Conservation (phyloP, 768 basidiomycete genomes). For the Mrakia hoshinonis region DNA sequence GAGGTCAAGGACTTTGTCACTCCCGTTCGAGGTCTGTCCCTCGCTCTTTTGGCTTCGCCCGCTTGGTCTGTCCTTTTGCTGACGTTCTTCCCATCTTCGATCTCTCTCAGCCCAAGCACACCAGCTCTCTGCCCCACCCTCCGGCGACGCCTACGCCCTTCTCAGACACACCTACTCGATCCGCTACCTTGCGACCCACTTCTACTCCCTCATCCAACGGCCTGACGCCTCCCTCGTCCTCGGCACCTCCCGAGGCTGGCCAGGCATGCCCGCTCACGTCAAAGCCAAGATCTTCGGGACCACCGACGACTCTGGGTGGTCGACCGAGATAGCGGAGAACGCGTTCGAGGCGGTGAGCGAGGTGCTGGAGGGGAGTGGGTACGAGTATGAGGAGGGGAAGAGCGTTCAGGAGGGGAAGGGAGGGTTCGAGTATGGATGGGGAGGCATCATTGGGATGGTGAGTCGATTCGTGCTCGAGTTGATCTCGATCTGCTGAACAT, state of each 20-base stretch:
- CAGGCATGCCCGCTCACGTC: neutral
- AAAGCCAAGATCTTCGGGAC: neutral
- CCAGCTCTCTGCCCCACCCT: slow-evolving; percentile 1
- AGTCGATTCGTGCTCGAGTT: neutral
- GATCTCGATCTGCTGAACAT: neutral
- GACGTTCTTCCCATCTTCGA: neutral
- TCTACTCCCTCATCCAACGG: slow-evolving; percentile 19
- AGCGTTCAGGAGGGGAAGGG: neutral
- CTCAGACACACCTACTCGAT: slow-evolving; percentile 18
- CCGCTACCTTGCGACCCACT: slow-evolving; percentile 1
- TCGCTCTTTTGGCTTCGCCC: neutral
- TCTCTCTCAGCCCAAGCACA: slow-evolving; percentile 14
- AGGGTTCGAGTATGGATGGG: slow-evolving; percentile 13
- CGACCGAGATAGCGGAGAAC: neutral
- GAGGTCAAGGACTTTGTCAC: slow-evolving; percentile 43
- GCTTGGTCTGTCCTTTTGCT: neutral
- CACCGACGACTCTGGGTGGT: neutral
- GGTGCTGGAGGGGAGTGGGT: neutral
- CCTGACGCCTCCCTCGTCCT: neutral
- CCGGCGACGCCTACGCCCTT: neutral
- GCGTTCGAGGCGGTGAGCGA: neutral
- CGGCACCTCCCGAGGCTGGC: slow-evolving; percentile 7
- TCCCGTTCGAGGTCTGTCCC: slow-evolving; percentile 3
- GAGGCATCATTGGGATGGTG: slow-evolving; percentile 13
- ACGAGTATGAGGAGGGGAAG: neutral